Evolutionary conservation across 2,329 filamentous ascomycete genomes (phyloP).

Genomic region (Alternaria panax): DNA sequence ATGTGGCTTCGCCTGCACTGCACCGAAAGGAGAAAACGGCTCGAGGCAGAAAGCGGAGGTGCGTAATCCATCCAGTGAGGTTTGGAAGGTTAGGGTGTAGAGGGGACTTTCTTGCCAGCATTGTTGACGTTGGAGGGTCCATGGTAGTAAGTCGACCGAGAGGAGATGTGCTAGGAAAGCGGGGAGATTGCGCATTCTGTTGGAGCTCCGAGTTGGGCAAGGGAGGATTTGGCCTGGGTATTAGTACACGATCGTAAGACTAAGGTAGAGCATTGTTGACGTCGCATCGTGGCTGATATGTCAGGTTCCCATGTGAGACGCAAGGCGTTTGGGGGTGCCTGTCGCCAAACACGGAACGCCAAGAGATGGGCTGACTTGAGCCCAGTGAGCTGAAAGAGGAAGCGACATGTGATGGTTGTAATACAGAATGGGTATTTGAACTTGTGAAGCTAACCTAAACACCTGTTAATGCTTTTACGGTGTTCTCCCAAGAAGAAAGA

Average conservation of each 20-base stretch:
- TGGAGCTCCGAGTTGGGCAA: not conserved
- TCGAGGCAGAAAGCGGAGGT: conserved; percentile 9
- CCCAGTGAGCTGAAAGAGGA: not conserved
- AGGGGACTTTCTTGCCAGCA: conserved; percentile 37
- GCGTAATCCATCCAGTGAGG: conserved; percentile 16
- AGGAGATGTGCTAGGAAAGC: not conserved
- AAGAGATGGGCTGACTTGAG: not conserved
- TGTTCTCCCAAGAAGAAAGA: not conserved
- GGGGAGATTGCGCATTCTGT: not conserved
- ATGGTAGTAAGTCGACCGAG: not conserved
- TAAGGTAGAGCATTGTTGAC: not conserved
- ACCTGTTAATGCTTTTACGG: conserved; percentile 30
- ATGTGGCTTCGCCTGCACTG: not conserved
- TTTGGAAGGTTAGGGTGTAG: conserved; percentile 18
- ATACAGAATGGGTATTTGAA: conserved; percentile 26
- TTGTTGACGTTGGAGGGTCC: conserved; percentile 24
- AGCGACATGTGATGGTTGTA: not conserved
- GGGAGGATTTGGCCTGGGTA: accelerated
- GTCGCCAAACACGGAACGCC: conserved; percentile 21
- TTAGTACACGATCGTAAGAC: not conserved
- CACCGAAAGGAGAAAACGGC: accelerated
- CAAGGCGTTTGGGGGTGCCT: conserved; percentile 20
- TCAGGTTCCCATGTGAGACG: conserved; percentile 24
- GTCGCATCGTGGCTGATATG: not conserved
- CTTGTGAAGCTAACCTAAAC: conserved; percentile 32